Base-by-base conservation (phyloP, 257 asterid genomes). In the Plectranthus barbatus region DNA sequence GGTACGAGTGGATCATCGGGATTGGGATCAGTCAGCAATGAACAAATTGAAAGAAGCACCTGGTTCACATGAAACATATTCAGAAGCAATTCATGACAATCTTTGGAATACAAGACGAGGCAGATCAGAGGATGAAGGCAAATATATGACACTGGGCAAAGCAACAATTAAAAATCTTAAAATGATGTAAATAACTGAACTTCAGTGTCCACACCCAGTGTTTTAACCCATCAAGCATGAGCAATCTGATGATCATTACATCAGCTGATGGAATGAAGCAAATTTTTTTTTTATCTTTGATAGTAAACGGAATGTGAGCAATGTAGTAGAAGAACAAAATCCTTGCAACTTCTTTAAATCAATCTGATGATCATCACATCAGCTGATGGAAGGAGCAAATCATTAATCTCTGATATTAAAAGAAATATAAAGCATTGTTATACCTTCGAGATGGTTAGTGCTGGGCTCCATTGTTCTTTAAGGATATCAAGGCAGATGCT, bases 1-100 rank as follows among this genome's bases (percentile, higher is more conserved):
- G 77, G 81, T n/a, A 71, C 77, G 20, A 76, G 77, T 17, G 81
- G 77, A 56, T 71, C 81, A 34, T 76, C 81, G 23, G 77, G 77
- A 62, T 76, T 71, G 56, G 81, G 74, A 62, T 76, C 77, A 0
- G 77, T 71, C 66, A 76, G 62, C 72, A 71, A 68, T 13, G 72
- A 76, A 18, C 77, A 76, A 57, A 76, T 76, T 34, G 81, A 76
- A 57, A 76, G 74, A 51, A 76, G 68, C 58, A 76, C 76, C 80
- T 71, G 68, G n/a, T 53, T 58, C 41, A 57, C 21, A 41, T 0
- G 24, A 60, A 41, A 18, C 40, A 31, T 24, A 52, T 37, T 23
- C 33, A 9, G 1, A 6, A 15, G 1, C 14, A 3, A 31, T 19
- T 31, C 13, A 39, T 31, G 42, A 5, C 47, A 14, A 46, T 11